Conservation (phyloP, 1,139 yeast genomes). For the Pichia sp. region DNA sequence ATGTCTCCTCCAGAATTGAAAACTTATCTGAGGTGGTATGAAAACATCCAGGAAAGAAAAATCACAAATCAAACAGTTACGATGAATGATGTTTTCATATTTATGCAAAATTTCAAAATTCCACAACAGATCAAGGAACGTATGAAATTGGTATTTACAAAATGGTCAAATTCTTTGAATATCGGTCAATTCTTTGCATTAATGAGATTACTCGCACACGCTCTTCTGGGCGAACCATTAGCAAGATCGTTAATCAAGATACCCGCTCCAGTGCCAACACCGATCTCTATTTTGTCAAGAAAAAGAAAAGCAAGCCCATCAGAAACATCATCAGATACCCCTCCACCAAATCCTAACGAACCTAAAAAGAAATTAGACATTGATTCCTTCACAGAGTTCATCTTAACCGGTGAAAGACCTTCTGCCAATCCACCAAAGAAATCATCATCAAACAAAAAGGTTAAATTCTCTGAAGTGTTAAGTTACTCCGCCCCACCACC, state of each 20-base stretch:
- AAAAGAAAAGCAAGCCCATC: constrained; percentile 38
- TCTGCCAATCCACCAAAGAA: constrained; percentile 23
- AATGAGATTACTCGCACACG: constrained; percentile 61
- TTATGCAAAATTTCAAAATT: constrained; percentile 60
- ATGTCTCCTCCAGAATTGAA: constrained; percentile 63
- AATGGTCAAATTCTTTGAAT: constrained; percentile 44
- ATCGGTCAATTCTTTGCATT: constrained; percentile 78
- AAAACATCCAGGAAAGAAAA: constrained; percentile 59
- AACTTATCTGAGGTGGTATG: constrained; percentile 78
- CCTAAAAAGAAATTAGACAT: constrained; percentile 48
- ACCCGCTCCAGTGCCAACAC: constrained; percentile 62
- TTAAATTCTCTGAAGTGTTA: constrained; percentile 68
- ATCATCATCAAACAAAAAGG: constrained; percentile 44
- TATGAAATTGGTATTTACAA: constrained; percentile 50
- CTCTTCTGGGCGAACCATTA: constrained; percentile 47
- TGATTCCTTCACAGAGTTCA: constrained; percentile 71
- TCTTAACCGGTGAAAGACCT: constrained; percentile 71
- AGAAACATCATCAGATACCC: constrained; percentile 24
- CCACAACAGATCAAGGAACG: constrained; percentile 42
- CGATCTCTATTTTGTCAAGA: constrained; percentile 62
- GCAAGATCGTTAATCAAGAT: constrained; percentile 47
- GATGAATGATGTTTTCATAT: constrained; percentile 61
- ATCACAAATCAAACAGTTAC: constrained; percentile 47
- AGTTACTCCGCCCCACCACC: constrained; percentile 35
- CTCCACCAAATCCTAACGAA: constrained; percentile 18